Conservation (phyloP, 257 asterid genomes). For the Verbascum thapsus region DNA sequence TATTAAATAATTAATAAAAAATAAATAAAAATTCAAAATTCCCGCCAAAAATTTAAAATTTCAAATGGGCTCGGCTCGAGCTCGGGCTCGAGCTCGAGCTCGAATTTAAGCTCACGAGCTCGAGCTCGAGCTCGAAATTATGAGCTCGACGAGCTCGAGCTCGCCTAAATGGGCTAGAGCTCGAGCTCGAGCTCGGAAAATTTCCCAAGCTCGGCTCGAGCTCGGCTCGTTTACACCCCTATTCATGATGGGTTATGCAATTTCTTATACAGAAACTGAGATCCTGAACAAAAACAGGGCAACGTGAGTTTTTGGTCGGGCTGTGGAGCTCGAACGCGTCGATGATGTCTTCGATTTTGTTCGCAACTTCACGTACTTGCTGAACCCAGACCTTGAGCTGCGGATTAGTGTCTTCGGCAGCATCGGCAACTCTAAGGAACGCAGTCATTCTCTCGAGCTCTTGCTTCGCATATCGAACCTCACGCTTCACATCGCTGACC, state of each 20-base stretch:
- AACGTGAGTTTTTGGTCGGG: neutral
- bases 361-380: conserved; percentile 35
- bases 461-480: conserved; percentile 7
- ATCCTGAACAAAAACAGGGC: neutral
- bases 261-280: neutral
- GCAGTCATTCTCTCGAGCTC: conserved; percentile 28
- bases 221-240: too few relatives aligned
- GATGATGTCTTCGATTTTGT: conserved; percentile 29
- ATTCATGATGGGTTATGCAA: neutral
- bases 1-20: too few relatives aligned
- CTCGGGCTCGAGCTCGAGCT: too few relatives aligned
- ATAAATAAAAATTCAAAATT: too few relatives aligned
- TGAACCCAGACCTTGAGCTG: conserved; percentile 34
- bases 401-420: conserved; percentile 26
- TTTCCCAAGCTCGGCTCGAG: too few relatives aligned
- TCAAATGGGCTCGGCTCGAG: too few relatives aligned
- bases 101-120: too few relatives aligned
- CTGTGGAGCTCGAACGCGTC: conserved; percentile 29
- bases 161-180: too few relatives aligned
- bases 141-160: too few relatives aligned
- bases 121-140: too few relatives aligned
- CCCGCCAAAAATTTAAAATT: too few relatives aligned
- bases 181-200: too few relatives aligned
- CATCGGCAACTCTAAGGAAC: conserved; percentile 33
- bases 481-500: neutral